Percentiles rank a stretch among this genome's conserved stretches.
These are phyloP conservation scores for Trichodelitschia bisporula DNA, from an alignment of 495 filamentous ascomycete species.

Conservation along the genomic window DNA sequence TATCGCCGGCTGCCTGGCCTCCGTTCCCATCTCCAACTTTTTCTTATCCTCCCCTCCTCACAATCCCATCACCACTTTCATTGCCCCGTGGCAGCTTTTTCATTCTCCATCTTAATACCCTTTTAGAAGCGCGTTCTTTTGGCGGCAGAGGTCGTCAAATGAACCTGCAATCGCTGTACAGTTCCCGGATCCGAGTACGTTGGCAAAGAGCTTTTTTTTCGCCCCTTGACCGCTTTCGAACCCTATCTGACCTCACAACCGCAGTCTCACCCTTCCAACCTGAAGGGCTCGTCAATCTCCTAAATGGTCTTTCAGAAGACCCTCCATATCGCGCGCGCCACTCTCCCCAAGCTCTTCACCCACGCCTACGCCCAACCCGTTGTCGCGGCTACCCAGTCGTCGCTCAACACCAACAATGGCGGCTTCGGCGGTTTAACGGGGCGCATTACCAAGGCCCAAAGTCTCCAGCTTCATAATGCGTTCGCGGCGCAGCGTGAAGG, in stretches of 20 bases:
- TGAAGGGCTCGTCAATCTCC: slow-evolving; percentile 24
- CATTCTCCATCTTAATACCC: not conserved
- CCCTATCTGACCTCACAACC: not conserved
- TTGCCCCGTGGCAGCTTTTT: not conserved
- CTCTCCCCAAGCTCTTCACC: slow-evolving; percentile 83
- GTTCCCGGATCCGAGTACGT: slow-evolving; percentile 25
- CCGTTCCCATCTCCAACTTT: not conserved
- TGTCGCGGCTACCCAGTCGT: slow-evolving; percentile 81
- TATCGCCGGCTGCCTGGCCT: not conserved
- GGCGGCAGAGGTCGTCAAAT: slow-evolving; percentile 33
- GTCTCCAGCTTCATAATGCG: slow-evolving; percentile 8
- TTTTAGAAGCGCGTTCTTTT: slow-evolving; percentile 32
- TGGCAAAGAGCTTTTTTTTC: not conserved
- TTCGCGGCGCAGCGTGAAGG: slow-evolving; percentile 18
- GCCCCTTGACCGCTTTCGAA: not conserved
- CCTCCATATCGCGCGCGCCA: slow-evolving; percentile 86
- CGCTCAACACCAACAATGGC: slow-evolving; percentile 51
- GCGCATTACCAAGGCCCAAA: slow-evolving; percentile 36
- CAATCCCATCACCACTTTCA: not conserved
- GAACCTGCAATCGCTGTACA: slow-evolving; percentile 30
- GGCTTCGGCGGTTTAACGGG: slow-evolving; percentile 20
- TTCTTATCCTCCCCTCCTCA: not conserved
- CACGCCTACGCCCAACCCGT: slow-evolving; percentile 95
- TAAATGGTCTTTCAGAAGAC: slow-evolving; percentile 74
- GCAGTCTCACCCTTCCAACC: slow-evolving; percentile 20